Evolutionary conservation across 768 basidiomycete species (phyloP).

Genomic region (Mycena vitilis): DNA sequence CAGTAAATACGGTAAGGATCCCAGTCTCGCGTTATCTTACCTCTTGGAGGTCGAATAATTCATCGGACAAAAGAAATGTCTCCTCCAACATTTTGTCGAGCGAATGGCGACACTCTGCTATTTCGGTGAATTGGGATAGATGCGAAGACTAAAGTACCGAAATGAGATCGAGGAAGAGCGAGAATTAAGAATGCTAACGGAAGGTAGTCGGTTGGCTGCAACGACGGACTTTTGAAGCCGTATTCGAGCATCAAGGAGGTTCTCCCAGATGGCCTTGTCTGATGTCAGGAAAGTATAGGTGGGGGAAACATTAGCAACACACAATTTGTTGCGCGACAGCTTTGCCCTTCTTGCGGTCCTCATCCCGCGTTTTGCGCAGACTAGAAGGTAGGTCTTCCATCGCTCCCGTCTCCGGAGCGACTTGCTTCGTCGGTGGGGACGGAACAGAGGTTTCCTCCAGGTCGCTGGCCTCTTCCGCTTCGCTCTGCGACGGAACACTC

Average conservation of each 20-base stretch:
- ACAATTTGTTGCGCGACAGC: slow-evolving; percentile 89
- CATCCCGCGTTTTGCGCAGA: slow-evolving; percentile 70
- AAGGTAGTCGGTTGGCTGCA: slow-evolving; percentile 74
- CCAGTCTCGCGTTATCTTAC: slow-evolving; percentile 47
- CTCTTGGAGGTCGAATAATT: slow-evolving; percentile 76
- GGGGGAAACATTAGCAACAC: slow-evolving; percentile 43
- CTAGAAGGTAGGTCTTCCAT: slow-evolving; percentile 60
- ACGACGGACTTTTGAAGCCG: slow-evolving; percentile 84
- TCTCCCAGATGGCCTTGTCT: slow-evolving; percentile 83
- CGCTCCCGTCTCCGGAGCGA: slow-evolving; percentile 33
- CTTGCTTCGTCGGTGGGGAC: slow-evolving; percentile 17
- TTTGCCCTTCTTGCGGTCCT: slow-evolving; percentile 84
- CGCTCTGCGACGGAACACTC: slow-evolving; percentile 32
- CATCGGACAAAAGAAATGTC: slow-evolving; percentile 69
- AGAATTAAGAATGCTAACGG: slow-evolving; percentile 52
- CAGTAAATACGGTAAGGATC: neutral
- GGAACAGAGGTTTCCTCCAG: slow-evolving; percentile 29
- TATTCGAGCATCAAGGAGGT: slow-evolving; percentile 90
- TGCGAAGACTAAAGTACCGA: slow-evolving; percentile 46
- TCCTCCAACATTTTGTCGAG: slow-evolving; percentile 69
- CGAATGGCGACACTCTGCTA: slow-evolving; percentile 56
- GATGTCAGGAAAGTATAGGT: slow-evolving; percentile 20
- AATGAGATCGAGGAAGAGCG: slow-evolving; percentile 19
- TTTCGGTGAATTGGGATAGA: slow-evolving; percentile 51
- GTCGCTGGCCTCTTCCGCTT: slow-evolving; percentile 37